phyloP scores from a whole-genome alignment of 768 basidiomycete species.

The Clavaria fumosa region DNA sequence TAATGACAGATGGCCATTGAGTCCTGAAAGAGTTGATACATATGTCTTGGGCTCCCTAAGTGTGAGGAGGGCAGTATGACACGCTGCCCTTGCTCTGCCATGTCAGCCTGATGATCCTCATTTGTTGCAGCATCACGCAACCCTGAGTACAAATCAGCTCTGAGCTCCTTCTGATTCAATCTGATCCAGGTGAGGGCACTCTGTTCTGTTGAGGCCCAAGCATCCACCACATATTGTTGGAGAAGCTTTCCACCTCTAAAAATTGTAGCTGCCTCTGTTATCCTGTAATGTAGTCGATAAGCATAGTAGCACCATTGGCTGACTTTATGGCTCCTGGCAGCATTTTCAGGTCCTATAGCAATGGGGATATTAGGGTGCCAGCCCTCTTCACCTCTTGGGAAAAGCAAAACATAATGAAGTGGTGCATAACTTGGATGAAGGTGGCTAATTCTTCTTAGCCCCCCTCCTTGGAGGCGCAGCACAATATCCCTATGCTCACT shows the following conservation, averaged over 20 bases:
- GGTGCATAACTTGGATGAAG: constrained; percentile 19
- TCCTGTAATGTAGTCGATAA: constrained; percentile 19
- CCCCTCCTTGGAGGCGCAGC: constrained; percentile 11
- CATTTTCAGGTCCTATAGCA: neutral
- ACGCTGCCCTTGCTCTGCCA: constrained; percentile 10
- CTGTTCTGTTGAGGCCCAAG: constrained; percentile 31
- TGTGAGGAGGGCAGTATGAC: constrained; percentile 11
- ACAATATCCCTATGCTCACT: constrained; percentile 16
- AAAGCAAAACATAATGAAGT: constrained; percentile 17
- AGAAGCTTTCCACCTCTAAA: constrained; percentile 25
- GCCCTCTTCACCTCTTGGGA: constrained; percentile 20
- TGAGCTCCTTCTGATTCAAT: constrained; percentile 21
- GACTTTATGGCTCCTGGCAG: constrained; percentile 6
- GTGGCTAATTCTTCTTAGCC: constrained; percentile 18
- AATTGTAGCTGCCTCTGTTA: constrained; percentile 14
- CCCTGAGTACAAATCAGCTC: constrained; percentile 23
- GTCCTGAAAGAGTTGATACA: constrained; percentile 14
- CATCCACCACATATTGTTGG: constrained; percentile 30
- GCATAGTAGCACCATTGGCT: constrained; percentile 13
- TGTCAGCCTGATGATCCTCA: constrained; percentile 8
- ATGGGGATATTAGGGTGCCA: constrained; percentile 19
- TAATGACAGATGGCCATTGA: constrained; percentile 21
- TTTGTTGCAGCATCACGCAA: constrained; percentile 16
- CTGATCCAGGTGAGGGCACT: constrained; percentile 19
- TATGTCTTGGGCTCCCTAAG: constrained; percentile 10